These are phyloP conservation scores for Botryotinia calthae DNA, from an alignment of 2,329 filamentous ascomycete genomes.

Conservation along the genomic window DNA sequence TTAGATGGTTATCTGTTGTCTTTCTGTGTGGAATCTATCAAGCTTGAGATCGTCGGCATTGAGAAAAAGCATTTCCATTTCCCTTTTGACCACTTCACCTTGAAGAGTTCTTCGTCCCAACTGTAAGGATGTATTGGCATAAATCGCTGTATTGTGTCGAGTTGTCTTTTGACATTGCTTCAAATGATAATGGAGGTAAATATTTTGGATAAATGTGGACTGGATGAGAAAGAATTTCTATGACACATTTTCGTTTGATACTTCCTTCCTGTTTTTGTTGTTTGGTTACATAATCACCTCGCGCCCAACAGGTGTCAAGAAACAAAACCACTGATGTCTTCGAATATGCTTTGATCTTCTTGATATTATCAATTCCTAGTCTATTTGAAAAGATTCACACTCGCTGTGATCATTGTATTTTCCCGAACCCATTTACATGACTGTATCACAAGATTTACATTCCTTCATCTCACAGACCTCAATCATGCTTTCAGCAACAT, in stretches of 20 bases:
- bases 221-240: neutral
- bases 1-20: neutral
- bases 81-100: neutral
- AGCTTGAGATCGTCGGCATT: neutral
- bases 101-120: neutral
- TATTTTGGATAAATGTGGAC: neutral
- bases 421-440: neutral
- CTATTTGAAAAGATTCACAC: neutral
- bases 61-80: neutral
- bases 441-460: neutral
- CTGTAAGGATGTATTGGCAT: neutral
- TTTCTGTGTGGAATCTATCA: neutral
- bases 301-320: neutral
- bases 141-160: neutral
- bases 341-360: neutral
- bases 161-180: neutral
- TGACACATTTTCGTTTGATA: neutral
- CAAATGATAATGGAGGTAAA: neutral
- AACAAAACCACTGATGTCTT: neutral
- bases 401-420: too few species aligned
- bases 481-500: neutral
- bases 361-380: neutral
- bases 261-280: neutral
- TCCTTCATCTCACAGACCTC: neutral
- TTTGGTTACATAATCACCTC: neutral